Evolutionary conservation across 176 grass and related monocot species (phyloP), one percentile per base, ranked within the genome.

Genomic region (Aechmea fasciata): DNA sequence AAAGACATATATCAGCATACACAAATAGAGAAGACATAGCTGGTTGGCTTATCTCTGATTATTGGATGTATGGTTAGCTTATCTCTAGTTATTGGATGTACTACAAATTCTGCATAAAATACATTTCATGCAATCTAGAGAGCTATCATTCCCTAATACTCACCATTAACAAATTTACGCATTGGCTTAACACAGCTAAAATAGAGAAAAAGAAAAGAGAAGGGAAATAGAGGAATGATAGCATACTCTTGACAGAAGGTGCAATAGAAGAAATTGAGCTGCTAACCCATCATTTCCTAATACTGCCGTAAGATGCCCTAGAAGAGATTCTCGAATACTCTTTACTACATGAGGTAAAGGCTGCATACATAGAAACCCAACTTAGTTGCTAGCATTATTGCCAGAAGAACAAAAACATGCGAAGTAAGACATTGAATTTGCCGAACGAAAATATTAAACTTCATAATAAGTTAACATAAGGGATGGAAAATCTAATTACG

Each of bases 211-310:
- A 22, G 20, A 61, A 2, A 26, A 26, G 25, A 57, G 61, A 18
- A 11, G 33, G 61, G 9, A 67, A 33, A 4, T 26, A 55, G 50
- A 26, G 51, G 19, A 50, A 48, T 18, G 11, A 65, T 0, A 29
- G 49, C 69, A 9, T 90, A 99, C 94, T 69, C 81, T 90, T 74
- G 94, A 99, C 69, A 99, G 69, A 81, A 99, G 84, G 83, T 99
- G 89, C 82, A 99, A 77, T 9, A 99, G 77, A 66, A 99, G 69
- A 78, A 74, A 99, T 65, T 93, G 79, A 59, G 89, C 89, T 57
- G 89, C 89, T 53, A 97, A 64, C 63, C 67, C 81, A 79, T 97
- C 94, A 2, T 81, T 92, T 48, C 93, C 89, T 75, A 97, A 51
- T 71, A 78, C 47, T 23, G 71, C 65, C 63, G 79, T 87, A 74